Conservation (phyloP, 768 basidiomycete species). For the Nidularia sp. region DNA sequence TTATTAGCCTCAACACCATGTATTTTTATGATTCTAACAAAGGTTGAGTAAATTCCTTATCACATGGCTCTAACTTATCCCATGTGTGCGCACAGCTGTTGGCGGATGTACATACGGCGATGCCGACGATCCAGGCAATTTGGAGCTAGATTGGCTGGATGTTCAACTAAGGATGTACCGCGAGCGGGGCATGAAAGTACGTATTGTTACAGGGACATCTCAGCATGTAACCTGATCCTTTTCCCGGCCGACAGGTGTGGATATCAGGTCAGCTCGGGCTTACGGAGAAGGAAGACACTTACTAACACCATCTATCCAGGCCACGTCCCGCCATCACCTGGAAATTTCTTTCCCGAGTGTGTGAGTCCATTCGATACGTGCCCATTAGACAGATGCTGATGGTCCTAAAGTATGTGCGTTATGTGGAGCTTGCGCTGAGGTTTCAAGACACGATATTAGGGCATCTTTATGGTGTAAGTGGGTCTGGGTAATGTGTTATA, state of each 20-base stretch:
- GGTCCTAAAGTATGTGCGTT: constrained; percentile 51
- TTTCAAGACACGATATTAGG: constrained; percentile 89
- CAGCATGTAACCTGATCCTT: neutral
- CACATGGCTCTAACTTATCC: constrained; percentile 3
- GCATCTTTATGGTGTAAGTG: constrained; percentile 71
- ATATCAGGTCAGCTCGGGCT: constrained; percentile 33
- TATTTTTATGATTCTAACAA: constrained; percentile 91
- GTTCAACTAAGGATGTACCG: constrained; percentile 73
- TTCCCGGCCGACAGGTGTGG: constrained; percentile 30
- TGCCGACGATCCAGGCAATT: constrained; percentile 78
- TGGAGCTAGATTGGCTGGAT: constrained; percentile 88
- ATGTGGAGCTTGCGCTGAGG: constrained; percentile 69
- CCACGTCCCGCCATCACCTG: constrained; percentile 81
- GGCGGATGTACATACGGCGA: constrained; percentile 65
- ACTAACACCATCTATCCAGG: constrained; percentile 33
- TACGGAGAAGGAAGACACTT: constrained; percentile 6
- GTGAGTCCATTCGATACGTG: too few relatives aligned
- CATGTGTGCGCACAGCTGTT: constrained; percentile 47
- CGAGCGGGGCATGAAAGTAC: constrained; percentile 68
- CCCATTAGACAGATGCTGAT: constrained; percentile 9
- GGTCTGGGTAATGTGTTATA: constrained; percentile 10
- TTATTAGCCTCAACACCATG: constrained; percentile 84
- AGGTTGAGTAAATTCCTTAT: constrained; percentile 32
- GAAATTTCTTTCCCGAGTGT: constrained; percentile 83
- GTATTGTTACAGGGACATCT: constrained; percentile 10